Percentiles rank a stretch among this genome's conserved stretches.
These are phyloP conservation scores for Ceratorhiza oryzae-sativae DNA, from an alignment of 1,284 basidiomycete genomes.

Conservation along the genomic window DNA sequence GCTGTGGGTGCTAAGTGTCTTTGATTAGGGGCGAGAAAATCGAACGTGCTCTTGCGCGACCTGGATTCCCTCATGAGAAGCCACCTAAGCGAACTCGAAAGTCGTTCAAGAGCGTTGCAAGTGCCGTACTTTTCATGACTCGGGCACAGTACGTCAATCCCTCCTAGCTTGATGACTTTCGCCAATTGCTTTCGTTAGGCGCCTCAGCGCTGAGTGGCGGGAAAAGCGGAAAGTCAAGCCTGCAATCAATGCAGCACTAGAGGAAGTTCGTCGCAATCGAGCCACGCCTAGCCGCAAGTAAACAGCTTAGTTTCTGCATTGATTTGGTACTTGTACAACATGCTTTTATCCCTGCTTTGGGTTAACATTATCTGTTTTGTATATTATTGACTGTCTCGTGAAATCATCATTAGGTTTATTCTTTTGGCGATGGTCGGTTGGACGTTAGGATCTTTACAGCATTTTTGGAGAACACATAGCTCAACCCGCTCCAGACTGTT, in stretches of 20 bases:
- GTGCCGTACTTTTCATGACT: conserved; percentile 69
- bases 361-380: conserved; percentile 31
- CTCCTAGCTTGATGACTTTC: background rate
- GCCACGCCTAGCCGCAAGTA: conserved; percentile 42
- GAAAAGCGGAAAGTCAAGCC: conserved; percentile 65
- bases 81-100: conserved; percentile 54
- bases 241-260: conserved; percentile 67
- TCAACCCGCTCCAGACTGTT: conserved; percentile 90
- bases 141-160: conserved; percentile 65
- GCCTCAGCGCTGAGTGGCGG: conserved; percentile 66
- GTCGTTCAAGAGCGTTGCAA: conserved; percentile 65
- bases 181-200: conserved; percentile 52
- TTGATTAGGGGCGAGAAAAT: conserved; percentile 74
- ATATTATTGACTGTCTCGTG: conserved; percentile 33
- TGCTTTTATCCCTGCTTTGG: conserved; percentile 29
- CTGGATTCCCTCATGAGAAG: conserved; percentile 63
- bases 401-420: conserved; percentile 19
- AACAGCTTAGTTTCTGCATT: background rate
- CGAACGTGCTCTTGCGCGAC: conserved; percentile 75
- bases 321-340: conserved; percentile 26
- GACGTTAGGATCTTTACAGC: conserved; percentile 63
- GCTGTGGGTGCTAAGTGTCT: background rate
- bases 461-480: conserved; percentile 80
- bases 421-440: conserved; percentile 16
- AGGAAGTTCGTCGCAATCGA: conserved; percentile 70